Base-by-base conservation (phyloP, 2,329 filamentous ascomycete species). In the Fusarium sp. region DNA sequence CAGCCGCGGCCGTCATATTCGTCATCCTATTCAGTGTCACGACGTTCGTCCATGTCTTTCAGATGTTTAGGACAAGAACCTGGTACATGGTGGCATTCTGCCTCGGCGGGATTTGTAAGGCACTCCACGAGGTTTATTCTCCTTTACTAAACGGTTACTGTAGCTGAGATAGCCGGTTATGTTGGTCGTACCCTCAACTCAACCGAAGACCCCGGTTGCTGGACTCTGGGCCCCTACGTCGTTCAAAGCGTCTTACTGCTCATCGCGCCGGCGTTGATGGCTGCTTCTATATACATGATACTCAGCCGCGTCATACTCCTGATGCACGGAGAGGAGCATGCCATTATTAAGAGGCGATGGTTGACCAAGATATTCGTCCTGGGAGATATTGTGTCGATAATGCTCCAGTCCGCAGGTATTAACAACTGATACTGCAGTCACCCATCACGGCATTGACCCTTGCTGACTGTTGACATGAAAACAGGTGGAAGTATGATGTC, bases 381-480 rank as follows among this genome's bases (percentile, higher is more conserved):
- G 9, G 22, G 41, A 4, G 22, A 42, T 42, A 17, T 42, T 17
- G 6, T 24, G 11, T 42, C 41, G 10, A n/a, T 42, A n/a, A 14
- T 17, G 14, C 41, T 42, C 22, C 41, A n/a, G 41, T 42, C 41
- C 8, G 22, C 41, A 17, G 41, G 41, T 42, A 13, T 39, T 20
- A 0, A 13, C 17, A 3, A 38, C 36, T 20, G 9, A 20, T 38
- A 11, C 36, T 3, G 4, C 17, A 17, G 9, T 20, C 17, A 9
- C 18, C 7, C 7, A 9, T 14, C 7, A 6, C 13, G 7, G 4
- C 2, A 14, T n/a, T 22, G 38, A 7, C 38, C 11, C 7, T 12
- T 39, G 5, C 12, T 39, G 13, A 22, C 38, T 7, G 11, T 22
- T 13, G 7, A 8, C 20, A 22, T 20, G 7, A 22, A 39, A 22